A percentile compares a stretch with the other conserved stretches of the same genome.
These are phyloP conservation scores for Trichosporon faecale DNA, from an alignment of 1,284 basidiomycete species.

Conservation along the genomic window DNA sequence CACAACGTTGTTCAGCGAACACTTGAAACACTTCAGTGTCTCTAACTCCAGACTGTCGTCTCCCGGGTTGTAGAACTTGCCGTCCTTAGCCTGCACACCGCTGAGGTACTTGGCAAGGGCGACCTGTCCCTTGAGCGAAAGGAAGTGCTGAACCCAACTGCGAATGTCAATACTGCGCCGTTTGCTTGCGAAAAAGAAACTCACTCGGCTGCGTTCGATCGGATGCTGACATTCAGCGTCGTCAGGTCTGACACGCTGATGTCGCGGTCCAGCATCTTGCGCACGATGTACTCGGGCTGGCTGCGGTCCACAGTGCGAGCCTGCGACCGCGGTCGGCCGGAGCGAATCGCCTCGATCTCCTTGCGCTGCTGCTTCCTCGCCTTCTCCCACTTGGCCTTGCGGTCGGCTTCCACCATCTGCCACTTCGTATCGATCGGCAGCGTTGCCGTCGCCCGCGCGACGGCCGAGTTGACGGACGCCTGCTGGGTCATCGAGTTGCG, in stretches of 20 bases:
- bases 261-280: slow-evolving; percentile 38
- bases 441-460: slow-evolving; percentile 40
- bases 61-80: slow-evolving; percentile 6
- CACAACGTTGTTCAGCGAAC: slow-evolving; percentile 75
- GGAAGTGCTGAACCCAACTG: slow-evolving; percentile 80
- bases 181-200: slow-evolving; percentile 32
- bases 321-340: slow-evolving; percentile 55
- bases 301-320: slow-evolving; percentile 55
- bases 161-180: neutral
- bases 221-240: slow-evolving; percentile 54
- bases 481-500: slow-evolving; percentile 14
- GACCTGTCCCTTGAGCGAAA: slow-evolving; percentile 73
- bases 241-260: slow-evolving; percentile 38
- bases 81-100: neutral
- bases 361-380: slow-evolving; percentile 59
- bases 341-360: slow-evolving; percentile 58
- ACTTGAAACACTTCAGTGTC: slow-evolving; percentile 80
- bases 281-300: slow-evolving; percentile 65
- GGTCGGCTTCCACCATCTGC: slow-evolving; percentile 82
- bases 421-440: slow-evolving; percentile 84
- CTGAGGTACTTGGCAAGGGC: slow-evolving; percentile 77
- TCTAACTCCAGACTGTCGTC: slow-evolving; percentile 70
- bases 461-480: slow-evolving; percentile 24
- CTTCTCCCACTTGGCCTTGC: slow-evolving; percentile 70
- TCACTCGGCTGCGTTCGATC: slow-evolving; percentile 76